Evolutionary conservation across 352 stramenopile genomes (phyloP).

Genomic region (Globisporangium paroecandrum): DNA sequence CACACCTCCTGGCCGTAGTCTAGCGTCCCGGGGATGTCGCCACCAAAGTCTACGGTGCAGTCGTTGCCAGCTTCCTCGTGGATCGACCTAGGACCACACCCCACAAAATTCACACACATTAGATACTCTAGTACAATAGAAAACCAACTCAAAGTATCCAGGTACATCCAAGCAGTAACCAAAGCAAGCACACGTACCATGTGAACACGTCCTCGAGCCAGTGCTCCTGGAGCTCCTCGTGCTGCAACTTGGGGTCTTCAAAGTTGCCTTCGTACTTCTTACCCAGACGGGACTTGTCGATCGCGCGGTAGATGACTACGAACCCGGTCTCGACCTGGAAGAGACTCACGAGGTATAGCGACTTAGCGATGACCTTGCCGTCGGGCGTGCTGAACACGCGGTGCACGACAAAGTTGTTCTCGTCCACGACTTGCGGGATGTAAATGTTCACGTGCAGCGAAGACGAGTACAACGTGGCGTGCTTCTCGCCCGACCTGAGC

Average conservation of each 20-base stretch:
- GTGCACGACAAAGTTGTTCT: slow-evolving; percentile 58
- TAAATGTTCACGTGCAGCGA: slow-evolving; percentile 42
- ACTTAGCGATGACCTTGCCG: slow-evolving; percentile 29
- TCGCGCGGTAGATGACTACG: slow-evolving; percentile 44
- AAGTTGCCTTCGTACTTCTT: neutral
- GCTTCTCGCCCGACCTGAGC: slow-evolving; percentile 14
- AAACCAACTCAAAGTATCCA: neutral
- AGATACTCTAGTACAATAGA: neutral
- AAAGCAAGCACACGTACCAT: slow-evolving; percentile 28
- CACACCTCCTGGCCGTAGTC: slow-evolving; percentile 42
- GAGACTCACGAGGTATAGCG: slow-evolving; percentile 42
- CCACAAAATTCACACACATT: neutral
- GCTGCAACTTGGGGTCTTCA: slow-evolving; percentile 1
- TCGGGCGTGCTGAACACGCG: slow-evolving; percentile 34
- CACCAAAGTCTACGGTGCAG: slow-evolving; percentile 49
- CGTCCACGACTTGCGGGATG: slow-evolving; percentile 45
- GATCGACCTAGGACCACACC: slow-evolving; percentile 29
- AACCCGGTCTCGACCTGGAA: slow-evolving; percentile 36
- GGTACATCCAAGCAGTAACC: neutral
- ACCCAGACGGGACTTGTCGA: slow-evolving; percentile 21
- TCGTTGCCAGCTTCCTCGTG: slow-evolving; percentile 30
- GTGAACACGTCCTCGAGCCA: slow-evolving; percentile 68
- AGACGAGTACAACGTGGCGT: slow-evolving; percentile 40
- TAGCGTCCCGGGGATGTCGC: slow-evolving; percentile 33
- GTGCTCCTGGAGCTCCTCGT: slow-evolving; percentile 9